Evolutionary conservation across 2,329 filamentous ascomycete species (phyloP).

Genomic region (Verticillium tricorpus): DNA sequence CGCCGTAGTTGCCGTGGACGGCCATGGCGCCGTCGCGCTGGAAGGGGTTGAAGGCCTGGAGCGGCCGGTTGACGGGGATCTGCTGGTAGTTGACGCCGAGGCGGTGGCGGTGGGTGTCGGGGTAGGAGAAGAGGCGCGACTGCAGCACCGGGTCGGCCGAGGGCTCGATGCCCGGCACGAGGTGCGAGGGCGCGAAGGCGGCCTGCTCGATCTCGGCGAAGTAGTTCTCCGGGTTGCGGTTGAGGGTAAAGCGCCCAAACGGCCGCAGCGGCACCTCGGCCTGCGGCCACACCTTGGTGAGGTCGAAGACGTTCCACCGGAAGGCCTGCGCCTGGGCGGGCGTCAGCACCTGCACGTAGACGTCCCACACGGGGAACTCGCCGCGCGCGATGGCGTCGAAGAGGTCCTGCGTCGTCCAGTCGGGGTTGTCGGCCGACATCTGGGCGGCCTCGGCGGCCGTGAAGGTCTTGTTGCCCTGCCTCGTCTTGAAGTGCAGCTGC

Average conservation of each 20-base stretch:
- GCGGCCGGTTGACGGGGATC: slow-evolving; percentile 56
- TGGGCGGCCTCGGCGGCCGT: slow-evolving; percentile 51
- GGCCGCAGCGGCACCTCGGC: slow-evolving; percentile 55
- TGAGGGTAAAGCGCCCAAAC: slow-evolving; percentile 60
- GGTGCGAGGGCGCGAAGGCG: slow-evolving; percentile 59
- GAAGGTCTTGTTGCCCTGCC: slow-evolving; percentile 58
- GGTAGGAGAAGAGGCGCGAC: slow-evolving; percentile 56
- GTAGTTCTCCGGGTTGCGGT: slow-evolving; percentile 62
- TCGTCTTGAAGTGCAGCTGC: slow-evolving; percentile 59
- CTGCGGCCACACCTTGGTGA: slow-evolving; percentile 68
- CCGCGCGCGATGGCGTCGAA: slow-evolving; percentile 58
- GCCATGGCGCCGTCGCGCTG: slow-evolving; percentile 71
- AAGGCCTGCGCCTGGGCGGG: slow-evolving; percentile 58
- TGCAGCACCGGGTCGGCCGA: slow-evolving; percentile 60
- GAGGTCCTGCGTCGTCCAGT: slow-evolving; percentile 59
- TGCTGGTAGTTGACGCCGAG: slow-evolving; percentile 61
- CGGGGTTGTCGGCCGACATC: slow-evolving; percentile 53
- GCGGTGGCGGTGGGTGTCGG: slow-evolving; percentile 59
- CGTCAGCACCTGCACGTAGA: slow-evolving; percentile 59
- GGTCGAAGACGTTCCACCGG: slow-evolving; percentile 61
- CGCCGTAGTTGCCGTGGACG: slow-evolving; percentile 59
- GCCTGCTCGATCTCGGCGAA: slow-evolving; percentile 67
- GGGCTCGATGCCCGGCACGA: slow-evolving; percentile 60
- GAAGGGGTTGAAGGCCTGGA: slow-evolving; percentile 59
- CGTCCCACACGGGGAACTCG: slow-evolving; percentile 59